Base-by-base conservation (phyloP, 345 rosid genomes). In the Lepidium sativum region DNA sequence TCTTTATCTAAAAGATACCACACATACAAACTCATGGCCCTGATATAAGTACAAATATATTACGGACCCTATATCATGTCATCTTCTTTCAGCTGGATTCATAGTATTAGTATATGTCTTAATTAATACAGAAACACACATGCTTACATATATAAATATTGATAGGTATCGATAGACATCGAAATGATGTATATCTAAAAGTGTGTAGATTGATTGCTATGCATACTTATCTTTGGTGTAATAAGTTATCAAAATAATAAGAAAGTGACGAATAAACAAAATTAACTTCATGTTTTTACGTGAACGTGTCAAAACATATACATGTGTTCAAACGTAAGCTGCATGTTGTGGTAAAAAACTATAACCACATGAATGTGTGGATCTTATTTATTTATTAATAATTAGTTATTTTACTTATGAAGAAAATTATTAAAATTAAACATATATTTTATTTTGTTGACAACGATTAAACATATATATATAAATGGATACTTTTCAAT, bases 131-230 rank as follows among this genome's bases (percentile, higher is more conserved):
- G 1, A 21, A 21, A 54, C 29, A 34, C 31, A 34, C 50, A 60
- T 34, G 21, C 34, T 17, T 47, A 57, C 15, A 56, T n/a, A 23
- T 39, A 38, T 52, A 14, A 49, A 17, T 44, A 44, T 10, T 10
- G 5, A 10, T 10, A 6, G 60, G 37, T 41, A 11, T 23, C 21
- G 63, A 70, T 20, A 13, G 54, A 63, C 35, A 9, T 18, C 39
- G 69, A 70, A 47, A 58, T 72, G 70, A 72, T 72, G 71, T 42
- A 33, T 72, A 72, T 72, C 76, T 58, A 58, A 42, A 57, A 42
- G 67, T 65, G 48, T 57, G 41, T 64, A 34, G 75, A 48, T 57
- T 54, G 69, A 32, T 54, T 57, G 70, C 50, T 44, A 65, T 72
- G 48, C 55, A 44, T 65, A 42, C 71, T 65, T 51, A 72, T 65